Evolutionary conservation across 2,329 filamentous ascomycete genomes (phyloP).

Genomic region (Penicillium aurantiogriseum): DNA sequence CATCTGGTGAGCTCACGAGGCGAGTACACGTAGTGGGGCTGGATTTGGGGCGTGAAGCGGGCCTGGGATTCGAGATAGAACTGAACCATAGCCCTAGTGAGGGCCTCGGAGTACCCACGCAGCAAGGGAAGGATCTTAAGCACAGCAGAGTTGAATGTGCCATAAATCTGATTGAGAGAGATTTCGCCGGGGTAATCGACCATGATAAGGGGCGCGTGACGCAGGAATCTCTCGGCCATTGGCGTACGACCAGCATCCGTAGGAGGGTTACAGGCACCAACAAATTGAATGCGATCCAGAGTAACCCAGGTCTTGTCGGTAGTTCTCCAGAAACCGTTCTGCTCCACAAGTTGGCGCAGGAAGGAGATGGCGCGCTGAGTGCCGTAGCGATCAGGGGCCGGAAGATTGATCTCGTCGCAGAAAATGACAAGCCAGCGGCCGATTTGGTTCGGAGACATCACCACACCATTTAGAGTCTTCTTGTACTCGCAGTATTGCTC

Average conservation of each 20-base stretch:
- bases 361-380: conserved; percentile 98
- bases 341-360: conserved; percentile 93
- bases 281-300: conserved; percentile 96
- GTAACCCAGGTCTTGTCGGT: conserved; percentile 98
- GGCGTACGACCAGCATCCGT: conserved; percentile 96
- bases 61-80: conserved; percentile 94
- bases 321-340: conserved; percentile 98
- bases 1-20: conserved; percentile 96
- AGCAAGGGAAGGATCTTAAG: conserved; percentile 94
- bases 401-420: conserved; percentile 99
- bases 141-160: conserved; percentile 93
- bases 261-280: conserved; percentile 96
- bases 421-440: conserved; percentile 98
- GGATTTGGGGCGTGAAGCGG: conserved; percentile 91
- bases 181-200: conserved; percentile 97
- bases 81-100: conserved; percentile 96
- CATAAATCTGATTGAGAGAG: conserved; percentile 95
- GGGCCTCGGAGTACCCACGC: conserved; percentile 88
- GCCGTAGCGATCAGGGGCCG: conserved; percentile 94
- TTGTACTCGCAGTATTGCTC: conserved; percentile 99
- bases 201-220: conserved; percentile 98
- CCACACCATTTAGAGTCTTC: conserved; percentile 94
- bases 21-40: conserved; percentile 98
- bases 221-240: conserved; percentile 87
- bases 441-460: conserved; percentile 93